Conservation (phyloP, 2,329 filamentous ascomycete genomes). For the Alternaria panax region DNA sequence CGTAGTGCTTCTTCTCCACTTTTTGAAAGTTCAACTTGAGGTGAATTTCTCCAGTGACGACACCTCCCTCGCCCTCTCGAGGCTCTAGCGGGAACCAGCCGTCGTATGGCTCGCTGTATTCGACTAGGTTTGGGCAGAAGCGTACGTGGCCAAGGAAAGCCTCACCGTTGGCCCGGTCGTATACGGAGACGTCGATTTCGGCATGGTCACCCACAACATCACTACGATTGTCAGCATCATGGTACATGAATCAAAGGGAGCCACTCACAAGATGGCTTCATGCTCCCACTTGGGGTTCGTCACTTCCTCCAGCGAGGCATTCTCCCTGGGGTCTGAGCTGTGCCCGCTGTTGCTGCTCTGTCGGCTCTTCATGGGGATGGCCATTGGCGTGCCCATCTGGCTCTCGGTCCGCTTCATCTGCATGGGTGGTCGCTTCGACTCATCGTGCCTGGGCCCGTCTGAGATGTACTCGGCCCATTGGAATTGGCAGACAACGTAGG, state of each 20-base stretch:
- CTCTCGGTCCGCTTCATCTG: slow-evolving; percentile 73
- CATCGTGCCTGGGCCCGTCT: slow-evolving; percentile 74
- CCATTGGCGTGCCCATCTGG: slow-evolving; percentile 84
- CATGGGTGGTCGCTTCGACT: slow-evolving; percentile 55
- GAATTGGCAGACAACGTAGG: slow-evolving; percentile 96
- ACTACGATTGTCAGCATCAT: slow-evolving; percentile 58
- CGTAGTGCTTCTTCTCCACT: slow-evolving; percentile 84
- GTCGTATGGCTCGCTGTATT: slow-evolving; percentile 74
- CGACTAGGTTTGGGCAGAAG: slow-evolving; percentile 73
- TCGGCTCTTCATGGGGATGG: slow-evolving; percentile 94
- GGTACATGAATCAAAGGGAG: neutral
- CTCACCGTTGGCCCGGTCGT: slow-evolving; percentile 84
- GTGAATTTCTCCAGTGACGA: slow-evolving; percentile 84
- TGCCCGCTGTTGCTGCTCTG: slow-evolving; percentile 95
- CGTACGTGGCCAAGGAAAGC: slow-evolving; percentile 91
- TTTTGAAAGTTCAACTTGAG: slow-evolving; percentile 86
- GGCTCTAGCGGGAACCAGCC: slow-evolving; percentile 87
- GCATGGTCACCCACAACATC: slow-evolving; percentile 93
- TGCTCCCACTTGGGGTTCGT: slow-evolving; percentile 96
- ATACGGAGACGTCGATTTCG: slow-evolving; percentile 90
- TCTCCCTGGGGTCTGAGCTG: slow-evolving; percentile 63
- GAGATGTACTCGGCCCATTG: slow-evolving; percentile 97
- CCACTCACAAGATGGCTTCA: slow-evolving; percentile 87
- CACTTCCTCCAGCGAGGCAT: slow-evolving; percentile 67
- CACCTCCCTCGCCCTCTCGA: slow-evolving; percentile 79